phyloP scores from a whole-genome alignment of 1,284 basidiomycete genomes.

The Ustilago bromivora region DNA sequence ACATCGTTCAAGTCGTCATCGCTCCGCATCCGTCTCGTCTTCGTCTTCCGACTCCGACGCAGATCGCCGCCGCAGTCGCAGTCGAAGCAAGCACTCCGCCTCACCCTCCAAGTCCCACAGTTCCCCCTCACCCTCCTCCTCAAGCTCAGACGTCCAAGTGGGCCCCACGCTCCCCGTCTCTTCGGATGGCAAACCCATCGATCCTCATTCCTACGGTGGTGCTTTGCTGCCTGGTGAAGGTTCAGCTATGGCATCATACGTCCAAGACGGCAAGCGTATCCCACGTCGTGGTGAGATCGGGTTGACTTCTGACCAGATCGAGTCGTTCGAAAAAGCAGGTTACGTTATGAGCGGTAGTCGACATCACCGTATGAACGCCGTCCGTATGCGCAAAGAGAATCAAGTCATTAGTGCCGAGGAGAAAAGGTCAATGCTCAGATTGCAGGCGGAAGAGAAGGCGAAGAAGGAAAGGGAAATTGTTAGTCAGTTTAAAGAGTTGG shows the following conservation, averaged over 20 bases:
- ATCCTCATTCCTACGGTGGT: slow-evolving; percentile 75
- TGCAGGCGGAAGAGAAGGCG: slow-evolving; percentile 91
- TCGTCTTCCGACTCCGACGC: slow-evolving; percentile 12
- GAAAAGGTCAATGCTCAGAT: slow-evolving; percentile 89
- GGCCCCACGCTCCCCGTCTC: slow-evolving; percentile 39
- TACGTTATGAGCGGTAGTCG: slow-evolving; percentile 98
- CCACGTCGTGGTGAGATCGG: slow-evolving; percentile 99
- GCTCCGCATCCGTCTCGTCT: slow-evolving; percentile 24
- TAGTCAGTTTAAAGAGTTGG: slow-evolving; percentile 64
- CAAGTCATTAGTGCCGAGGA: slow-evolving; percentile 96
- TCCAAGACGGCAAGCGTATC: slow-evolving; percentile 89
- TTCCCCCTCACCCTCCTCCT: slow-evolving; percentile 2
- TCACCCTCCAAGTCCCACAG: slow-evolving; percentile 1
- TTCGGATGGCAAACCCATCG: slow-evolving; percentile 34
- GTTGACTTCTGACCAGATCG: slow-evolving; percentile 86
- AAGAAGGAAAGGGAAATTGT: slow-evolving; percentile 80
- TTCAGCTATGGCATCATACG: slow-evolving; percentile 94
- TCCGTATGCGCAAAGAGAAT: slow-evolving; percentile 97
- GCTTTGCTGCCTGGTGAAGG: slow-evolving; percentile 93
- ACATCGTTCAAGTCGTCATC: slow-evolving; percentile 22
- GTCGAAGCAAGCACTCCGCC: background rate
- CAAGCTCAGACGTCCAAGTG: slow-evolving; percentile 30
- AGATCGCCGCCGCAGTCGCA: slow-evolving; percentile 7
- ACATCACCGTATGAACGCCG: slow-evolving; percentile 86
- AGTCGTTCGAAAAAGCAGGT: slow-evolving; percentile 85